Base-by-base conservation (phyloP, 352 stramenopile genomes). In the Pythium aquatile region DNA sequence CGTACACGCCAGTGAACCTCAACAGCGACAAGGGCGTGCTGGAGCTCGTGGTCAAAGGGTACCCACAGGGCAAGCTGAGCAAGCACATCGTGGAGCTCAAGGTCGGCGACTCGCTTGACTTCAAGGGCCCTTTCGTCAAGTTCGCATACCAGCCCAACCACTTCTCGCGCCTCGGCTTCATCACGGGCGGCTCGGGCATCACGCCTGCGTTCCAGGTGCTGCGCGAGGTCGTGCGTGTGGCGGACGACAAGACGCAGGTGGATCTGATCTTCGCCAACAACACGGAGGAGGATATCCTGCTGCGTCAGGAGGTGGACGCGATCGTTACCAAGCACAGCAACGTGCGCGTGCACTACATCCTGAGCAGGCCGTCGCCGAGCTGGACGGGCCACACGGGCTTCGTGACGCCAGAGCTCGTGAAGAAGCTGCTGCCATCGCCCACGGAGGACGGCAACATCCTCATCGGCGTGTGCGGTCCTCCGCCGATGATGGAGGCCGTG, bases 61-160 rank as follows among this genome's bases (percentile, higher is more conserved):
- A 97, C 70, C 79, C 87, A 11, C 74, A 75, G 26, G 89, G 89
- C 56, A 83, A 89, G 62, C 77, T 97, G 48, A 94, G 85, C 62
- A 87, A 87, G 65, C 84, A 96, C 71, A 88, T 97, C 28, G 72
- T 84, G 51, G 64, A 76, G 30, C 73, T 96, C 14, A 77, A 93
- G 54, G 73, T 81, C 28, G 89, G 89, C 35, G 89, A 96, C 64
- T 67, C 74, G 58, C 71, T 97, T 33, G 81, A 85, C 48, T 85
- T 97, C 70, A 97, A 97, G 74, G 89, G 89, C 10, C 89, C 89
- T 24, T 87, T 96, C 61, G 56, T 82, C 55, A 97, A 96, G 72
- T 88, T 97, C 37, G 60, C 79, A 47, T 96, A 96, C 78, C 82
- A 81, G 70, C 72, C 87, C 46, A 95, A 95, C 73, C 72, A 85